Evolutionary conservation across 2,329 filamentous ascomycete genomes (phyloP).

Genomic region (Calonectria ilicicola): DNA sequence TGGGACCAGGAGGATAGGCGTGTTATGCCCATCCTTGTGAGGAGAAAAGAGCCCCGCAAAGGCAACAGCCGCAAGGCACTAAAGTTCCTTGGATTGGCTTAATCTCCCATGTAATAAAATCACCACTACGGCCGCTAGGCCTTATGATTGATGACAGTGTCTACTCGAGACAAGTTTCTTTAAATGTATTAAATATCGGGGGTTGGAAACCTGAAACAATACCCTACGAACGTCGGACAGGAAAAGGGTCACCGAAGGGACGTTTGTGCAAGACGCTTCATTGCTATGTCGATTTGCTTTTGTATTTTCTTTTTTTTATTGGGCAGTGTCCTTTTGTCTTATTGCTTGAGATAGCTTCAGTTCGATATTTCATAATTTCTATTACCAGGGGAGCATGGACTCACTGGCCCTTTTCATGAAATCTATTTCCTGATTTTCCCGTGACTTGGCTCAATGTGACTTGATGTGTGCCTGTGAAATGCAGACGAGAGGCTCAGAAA

Average conservation of each 20-base stretch:
- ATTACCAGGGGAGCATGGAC: background rate
- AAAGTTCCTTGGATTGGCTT: conserved; percentile 64
- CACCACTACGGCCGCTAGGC: background rate
- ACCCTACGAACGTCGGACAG: conserved; percentile 3
- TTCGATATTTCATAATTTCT: conserved; percentile 10
- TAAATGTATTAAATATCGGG: conserved; percentile 19
- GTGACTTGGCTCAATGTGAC: background rate
- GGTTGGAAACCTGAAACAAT: conserved; percentile 15
- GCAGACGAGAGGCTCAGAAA: no score
- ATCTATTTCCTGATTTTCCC: background rate
- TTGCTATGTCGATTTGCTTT: conserved; percentile 2
- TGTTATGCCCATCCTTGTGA: conserved; percentile 64
- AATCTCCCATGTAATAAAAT: conserved; percentile 1
- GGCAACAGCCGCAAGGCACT: conserved; percentile 64
- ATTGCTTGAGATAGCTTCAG: conserved; percentile 3
- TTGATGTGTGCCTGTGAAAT: background rate
- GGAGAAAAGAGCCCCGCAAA: conserved; percentile 49
- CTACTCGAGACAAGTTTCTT: conserved; percentile 28
- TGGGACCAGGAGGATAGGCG: conserved; percentile 62
- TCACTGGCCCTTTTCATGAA: background rate
- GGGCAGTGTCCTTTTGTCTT: background rate
- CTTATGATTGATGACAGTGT: conserved; percentile 39
- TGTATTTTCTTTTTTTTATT: background rate
- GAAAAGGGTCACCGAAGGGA: conserved; percentile 14
- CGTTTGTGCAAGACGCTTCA: background rate